Percentiles rank a stretch among this genome's conserved stretches.
These are phyloP conservation scores for Anacardium occidentale DNA, from an alignment of 345 rosid species.

Conservation along the genomic window DNA sequence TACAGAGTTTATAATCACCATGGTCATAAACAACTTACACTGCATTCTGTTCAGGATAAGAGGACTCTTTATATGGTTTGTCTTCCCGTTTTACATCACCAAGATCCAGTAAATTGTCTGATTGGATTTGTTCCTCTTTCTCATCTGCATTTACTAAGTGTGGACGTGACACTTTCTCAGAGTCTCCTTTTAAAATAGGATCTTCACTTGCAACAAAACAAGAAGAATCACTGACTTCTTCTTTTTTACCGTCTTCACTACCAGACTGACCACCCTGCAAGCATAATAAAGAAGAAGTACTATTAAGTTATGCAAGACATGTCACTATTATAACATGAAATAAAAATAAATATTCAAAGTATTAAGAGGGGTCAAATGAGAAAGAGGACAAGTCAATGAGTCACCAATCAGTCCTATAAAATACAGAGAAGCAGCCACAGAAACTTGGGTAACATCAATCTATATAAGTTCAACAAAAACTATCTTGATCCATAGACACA, in stretches of 20 bases:
- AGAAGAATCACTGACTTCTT: slow-evolving; percentile 17
- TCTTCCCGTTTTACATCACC: slow-evolving; percentile 8
- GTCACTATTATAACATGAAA: slow-evolving; percentile 9
- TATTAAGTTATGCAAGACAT: slow-evolving; percentile 3
- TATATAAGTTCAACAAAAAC: background rate
- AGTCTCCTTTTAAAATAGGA: slow-evolving; percentile 15
- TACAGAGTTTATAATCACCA: background rate
- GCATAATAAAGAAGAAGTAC: background rate
- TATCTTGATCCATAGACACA: background rate
- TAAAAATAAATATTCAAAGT: background rate
- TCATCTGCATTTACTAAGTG: slow-evolving; percentile 11
- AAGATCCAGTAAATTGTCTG: slow-evolving; percentile 12
- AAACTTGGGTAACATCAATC: background rate
- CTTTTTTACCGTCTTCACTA: slow-evolving; percentile 13
- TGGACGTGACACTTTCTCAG: slow-evolving; percentile 16
- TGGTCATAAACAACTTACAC: slow-evolving; percentile 17
- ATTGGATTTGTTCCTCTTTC: slow-evolving; percentile 3
- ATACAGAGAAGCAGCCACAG: background rate
- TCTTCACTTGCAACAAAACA: slow-evolving; percentile 15
- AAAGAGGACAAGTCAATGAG: background rate
- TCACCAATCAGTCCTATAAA: background rate
- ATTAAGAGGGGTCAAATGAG: background rate
- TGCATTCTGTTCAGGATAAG: slow-evolving; percentile 15
- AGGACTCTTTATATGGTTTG: background rate
- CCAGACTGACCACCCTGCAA: slow-evolving; percentile 24